Percentiles rank a stretch among this genome's conserved stretches.
phyloP scores from a whole-genome alignment of 177 flowering plant genomes.

The Vitis hybrid region DNA sequence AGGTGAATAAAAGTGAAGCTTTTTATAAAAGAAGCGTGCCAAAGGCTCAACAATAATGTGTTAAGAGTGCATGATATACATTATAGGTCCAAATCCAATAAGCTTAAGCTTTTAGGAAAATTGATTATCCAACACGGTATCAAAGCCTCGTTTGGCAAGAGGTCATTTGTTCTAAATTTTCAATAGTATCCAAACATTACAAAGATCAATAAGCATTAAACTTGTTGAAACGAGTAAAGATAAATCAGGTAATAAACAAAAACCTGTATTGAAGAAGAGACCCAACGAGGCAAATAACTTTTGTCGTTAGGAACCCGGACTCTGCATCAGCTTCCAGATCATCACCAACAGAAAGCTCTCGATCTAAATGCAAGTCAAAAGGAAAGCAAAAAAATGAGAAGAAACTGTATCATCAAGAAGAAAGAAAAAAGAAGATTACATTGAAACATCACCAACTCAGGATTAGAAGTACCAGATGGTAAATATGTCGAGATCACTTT shows the following conservation, averaged over 20 bases:
- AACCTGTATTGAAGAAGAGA: conserved; percentile 75
- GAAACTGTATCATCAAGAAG: neutral
- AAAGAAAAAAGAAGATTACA: neutral
- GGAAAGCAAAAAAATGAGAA: neutral
- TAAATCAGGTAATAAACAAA: neutral
- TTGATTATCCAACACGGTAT: too few species aligned
- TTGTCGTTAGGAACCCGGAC: conserved; percentile 54
- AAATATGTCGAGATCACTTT: conserved; percentile 27
- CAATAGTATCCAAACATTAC: neutral
- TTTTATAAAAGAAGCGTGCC: too few species aligned
- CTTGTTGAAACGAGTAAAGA: neutral
- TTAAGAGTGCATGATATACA: too few species aligned
- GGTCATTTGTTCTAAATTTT: too few species aligned
- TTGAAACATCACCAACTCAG: neutral
- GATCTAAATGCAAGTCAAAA: conserved; percentile 13
- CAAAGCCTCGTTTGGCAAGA: too few species aligned
- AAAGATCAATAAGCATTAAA: neutral
- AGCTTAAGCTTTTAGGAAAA: too few species aligned
- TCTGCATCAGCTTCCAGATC: conserved; percentile 30
- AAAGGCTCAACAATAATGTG: too few species aligned
- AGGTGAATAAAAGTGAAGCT: too few species aligned
- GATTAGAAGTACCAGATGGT: conserved; percentile 42
- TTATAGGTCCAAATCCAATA: too few species aligned
- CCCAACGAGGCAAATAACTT: conserved; percentile 68
- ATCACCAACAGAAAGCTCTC: conserved; percentile 43